These are phyloP conservation scores for Haplosporangium sp. DNA, from an alignment of 371 early-diverging fungal genomes.

Conservation along the genomic window DNA sequence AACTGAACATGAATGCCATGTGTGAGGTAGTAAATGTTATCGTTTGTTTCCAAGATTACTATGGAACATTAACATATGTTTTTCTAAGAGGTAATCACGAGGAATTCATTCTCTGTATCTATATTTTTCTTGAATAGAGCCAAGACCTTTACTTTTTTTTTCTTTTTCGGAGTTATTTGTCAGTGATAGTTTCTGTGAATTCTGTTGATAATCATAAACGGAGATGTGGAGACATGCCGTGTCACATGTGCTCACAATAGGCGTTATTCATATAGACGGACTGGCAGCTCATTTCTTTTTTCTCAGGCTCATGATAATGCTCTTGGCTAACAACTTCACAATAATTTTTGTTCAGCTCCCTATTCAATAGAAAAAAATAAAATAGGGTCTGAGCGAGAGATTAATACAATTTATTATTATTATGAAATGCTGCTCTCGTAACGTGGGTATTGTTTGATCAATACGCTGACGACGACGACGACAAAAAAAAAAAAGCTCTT, in stretches of 20 bases:
- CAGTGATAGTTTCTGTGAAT: not conserved
- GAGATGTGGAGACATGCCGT: not conserved
- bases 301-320: conserved; percentile 8
- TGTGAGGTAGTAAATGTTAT: not conserved
- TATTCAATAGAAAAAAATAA: not conserved
- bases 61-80: not conserved
- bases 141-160: not conserved
- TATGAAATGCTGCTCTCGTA: not conserved
- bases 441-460: not conserved
- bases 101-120: not conserved
- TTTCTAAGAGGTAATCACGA: not conserved
- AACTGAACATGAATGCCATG: not conserved
- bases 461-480: not conserved
- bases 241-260: conserved; percentile 3
- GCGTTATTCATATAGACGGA: conserved; percentile 4
- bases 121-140: not conserved
- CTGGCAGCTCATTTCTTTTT: conserved; percentile 13
- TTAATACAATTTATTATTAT: not conserved
- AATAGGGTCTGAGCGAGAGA: conserved; percentile 26
- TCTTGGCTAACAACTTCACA: not conserved
- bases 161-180: not conserved
- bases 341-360: not conserved
- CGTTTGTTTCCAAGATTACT: not conserved
- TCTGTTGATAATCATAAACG: conserved; percentile 1
- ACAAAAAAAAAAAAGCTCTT: not conserved